Base-by-base conservation (phyloP, 2,329 filamentous ascomycete species). In the Phialophora verrucosa region DNA sequence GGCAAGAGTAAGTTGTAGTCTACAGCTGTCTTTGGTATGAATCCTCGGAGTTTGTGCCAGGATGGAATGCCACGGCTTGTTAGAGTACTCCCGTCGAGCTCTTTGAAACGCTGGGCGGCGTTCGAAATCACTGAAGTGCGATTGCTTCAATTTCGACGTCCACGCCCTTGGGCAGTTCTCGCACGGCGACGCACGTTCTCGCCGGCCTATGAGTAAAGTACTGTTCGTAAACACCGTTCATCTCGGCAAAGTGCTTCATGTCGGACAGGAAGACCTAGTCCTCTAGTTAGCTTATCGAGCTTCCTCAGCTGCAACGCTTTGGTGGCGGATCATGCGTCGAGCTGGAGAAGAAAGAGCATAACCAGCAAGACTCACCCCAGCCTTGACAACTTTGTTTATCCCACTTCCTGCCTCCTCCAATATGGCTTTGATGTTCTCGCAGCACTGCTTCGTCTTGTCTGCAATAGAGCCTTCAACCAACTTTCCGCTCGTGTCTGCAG, bases 221-320 rank as follows among this genome's bases (percentile, higher is more conserved):
- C 77, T 89, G 86, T 75, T 85, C 85, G 75, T 91, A 92, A 57
- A 89, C 84, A 73, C 84, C 84, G 78, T 92, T 93, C 88, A 92
- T 91, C 76, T 89, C 87, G 58, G 86, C 88, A 76, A 98, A 98
- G 81, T 95, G 85, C 70, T 85, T 87, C 94, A 98, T 98, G 80
- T 96, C 91, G 59, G 90, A 90, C 69, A 98, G 82, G 85, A 97
- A 98, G 76, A 97, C 90, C 79, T 81, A 49, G 32, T 20, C 32
- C 10, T 32, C 10, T 25, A 25, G 29, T 64, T 38, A 63, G 53
- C 11, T 25, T 17, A 25, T 42, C 14, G 54, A 58, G 51, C 23
- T 12, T 38, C 25, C n/a, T 23, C 20, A 4, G 47, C 12, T 11
- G 25, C 49, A 23, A 25, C n/a, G 49, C 38, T 17, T 23, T 14